Base-by-base conservation (phyloP, 306 rosid genomes). In the Medicago truncatula region DNA sequence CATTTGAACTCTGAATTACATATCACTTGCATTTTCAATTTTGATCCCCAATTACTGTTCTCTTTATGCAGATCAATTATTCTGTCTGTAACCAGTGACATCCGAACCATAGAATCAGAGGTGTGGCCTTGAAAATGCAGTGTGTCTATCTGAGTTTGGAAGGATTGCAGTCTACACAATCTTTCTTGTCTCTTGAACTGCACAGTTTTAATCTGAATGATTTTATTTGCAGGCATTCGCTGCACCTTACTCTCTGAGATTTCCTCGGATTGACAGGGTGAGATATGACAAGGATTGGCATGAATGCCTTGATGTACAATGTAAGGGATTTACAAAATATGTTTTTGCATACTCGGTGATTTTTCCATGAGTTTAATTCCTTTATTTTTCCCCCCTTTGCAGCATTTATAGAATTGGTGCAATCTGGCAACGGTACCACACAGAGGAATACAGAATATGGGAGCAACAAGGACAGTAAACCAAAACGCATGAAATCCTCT, bases 301-400 rank as follows among this genome's bases (percentile, higher is more conserved):
- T 73, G 98, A 94, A 84, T 94, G 98, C 85, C 96, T 94, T 44
- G 95, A 94, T 86, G 93, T 92, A 75, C 93, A 94, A 76, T 89
- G 97, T 94, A 82, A 87, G 95, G 75, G 65, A 74, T 76, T 66
- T 17, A 28, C 75, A 34, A 11, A 60, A 57, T n/a, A 38, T 61
- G 77, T 54, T 85, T 70, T 57, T 47, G 66, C 61, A 71, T 76
- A 50, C 56, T 76, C 77, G 81, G 65, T 68, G 77, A 57, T 72
- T 53, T 59, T 81, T 50, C 40, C 18, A 4, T 61, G n/a, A 60
- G 43, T 61, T 76, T 63, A 54, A 63, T 80, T 38, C 57, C 21
- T 54, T 62, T 31, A 73, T 23, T 21, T 66, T 73, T 75, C 31
- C 52, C 63, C 70, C 44, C 58, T 28, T 60, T 81, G 86, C 97